Base-by-base conservation (phyloP, 164 flowering plant species). In the Echeveria elegans region DNA sequence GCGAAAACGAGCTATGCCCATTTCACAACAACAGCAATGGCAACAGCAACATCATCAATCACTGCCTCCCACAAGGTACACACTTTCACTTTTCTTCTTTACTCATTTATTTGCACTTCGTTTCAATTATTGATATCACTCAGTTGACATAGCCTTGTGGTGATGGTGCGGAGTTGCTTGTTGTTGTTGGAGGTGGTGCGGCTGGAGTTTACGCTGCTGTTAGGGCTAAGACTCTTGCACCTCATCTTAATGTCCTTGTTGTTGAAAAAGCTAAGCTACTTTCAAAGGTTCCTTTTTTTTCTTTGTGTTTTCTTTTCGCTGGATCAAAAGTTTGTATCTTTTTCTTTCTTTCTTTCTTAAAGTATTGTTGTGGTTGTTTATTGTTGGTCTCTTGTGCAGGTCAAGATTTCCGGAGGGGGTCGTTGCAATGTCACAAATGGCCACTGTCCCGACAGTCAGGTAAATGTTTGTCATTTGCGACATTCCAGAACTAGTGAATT, bases 351-450 rank as follows among this genome's bases (percentile, higher is more conserved):
- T n/a, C n/a, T n/a, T n/a, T n/a, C n/a, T n/a, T n/a, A n/a, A n/a
- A n/a, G n/a, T n/a, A n/a, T n/a, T n/a, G n/a, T n/a, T n/a, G n/a
- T n/a, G n/a, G n/a, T n/a, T 11, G 7, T 5, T 1, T 5, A 12
- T 48, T 38, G 65, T 38, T 61, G 24, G 6, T 72, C 24, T 40
- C 18, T 6, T 75, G 66, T 56, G 37, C 73, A 93, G 98, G 98
- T 94, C 1, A 94, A 81, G 69, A 79, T 94, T 72, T 94, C 98
- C 64, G 98, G 98, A 8, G 98, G 98, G 50, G 98, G 98, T 1
- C 79, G 97, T 37, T 94, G 98, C 82, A 94, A 94, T 79, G 95
- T 94, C 68, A 94, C 98, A 23, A 90, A 89, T 76, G 98, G 98
- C 66, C 95, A 89, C 75, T 88, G 74, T 73, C 63, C 69, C 70